Conservation (phyloP, 345 rosid genomes). For the Citrus inodora region DNA sequence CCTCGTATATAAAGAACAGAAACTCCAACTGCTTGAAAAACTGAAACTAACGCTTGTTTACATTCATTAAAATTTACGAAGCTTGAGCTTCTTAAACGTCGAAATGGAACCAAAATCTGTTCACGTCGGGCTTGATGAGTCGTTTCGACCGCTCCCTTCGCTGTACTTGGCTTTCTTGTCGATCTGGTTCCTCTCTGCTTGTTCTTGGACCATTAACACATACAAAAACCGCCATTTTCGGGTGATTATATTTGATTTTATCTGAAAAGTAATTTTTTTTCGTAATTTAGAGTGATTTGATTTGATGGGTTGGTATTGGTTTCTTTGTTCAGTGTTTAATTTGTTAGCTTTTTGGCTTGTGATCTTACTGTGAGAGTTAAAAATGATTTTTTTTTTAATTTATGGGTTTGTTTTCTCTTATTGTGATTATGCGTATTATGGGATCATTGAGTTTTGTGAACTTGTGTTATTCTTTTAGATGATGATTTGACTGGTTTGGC, state of each 20-base stretch:
- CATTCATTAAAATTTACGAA: background rate
- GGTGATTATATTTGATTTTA: conserved; percentile 28
- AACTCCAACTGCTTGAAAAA: background rate
- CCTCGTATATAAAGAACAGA: background rate
- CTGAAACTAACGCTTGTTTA: background rate
- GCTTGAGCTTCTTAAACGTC: background rate
- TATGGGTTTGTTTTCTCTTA: background rate
- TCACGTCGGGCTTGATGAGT: conserved; percentile 44
- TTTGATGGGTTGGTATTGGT: background rate
- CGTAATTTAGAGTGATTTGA: background rate
- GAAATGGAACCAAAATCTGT: conserved; percentile 19
- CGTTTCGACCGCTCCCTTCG: conserved; percentile 70
- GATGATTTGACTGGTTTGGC: background rate
- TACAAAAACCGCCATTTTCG: conserved; percentile 74
- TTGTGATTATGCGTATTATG: background rate
- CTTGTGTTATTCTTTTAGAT: background rate
- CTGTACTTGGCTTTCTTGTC: conserved; percentile 63
- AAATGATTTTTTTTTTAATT: background rate
- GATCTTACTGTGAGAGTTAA: background rate
- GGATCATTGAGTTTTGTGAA: background rate
- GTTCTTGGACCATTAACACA: conserved; percentile 83
- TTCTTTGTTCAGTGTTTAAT: background rate
- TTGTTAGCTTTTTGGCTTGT: background rate
- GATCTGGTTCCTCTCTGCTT: conserved; percentile 79
- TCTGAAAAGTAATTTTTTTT: background rate